Evolutionary conservation across 805 yeast genomes (phyloP), one percentile per base, ranked within the genome.

Genomic region (Lachancea sp.): DNA sequence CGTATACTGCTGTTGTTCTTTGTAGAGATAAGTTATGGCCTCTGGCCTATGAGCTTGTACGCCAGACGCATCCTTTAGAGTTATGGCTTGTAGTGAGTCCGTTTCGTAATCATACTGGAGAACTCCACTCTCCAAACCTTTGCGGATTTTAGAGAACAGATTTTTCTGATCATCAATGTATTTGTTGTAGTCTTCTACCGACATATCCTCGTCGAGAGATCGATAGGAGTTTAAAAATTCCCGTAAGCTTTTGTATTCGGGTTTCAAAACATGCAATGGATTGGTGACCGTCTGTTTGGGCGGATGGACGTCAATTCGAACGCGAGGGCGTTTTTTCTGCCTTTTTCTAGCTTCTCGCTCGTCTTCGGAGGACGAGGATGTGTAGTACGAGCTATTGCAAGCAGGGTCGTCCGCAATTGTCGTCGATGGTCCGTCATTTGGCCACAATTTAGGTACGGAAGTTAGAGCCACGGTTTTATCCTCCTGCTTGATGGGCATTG

Each of bases 191-290:
- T 88, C 95, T 39, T 78, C 81, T 5, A 56, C 48, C 0, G 77
- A 59, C 39, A 81, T 61, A 52, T 82, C 88, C 45, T 82, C 90
- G 29, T 80, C 80, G 13, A 84, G 62, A 0, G 77, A 67, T 45
- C 69, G 73, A 60, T 71, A 85, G 0, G 87, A 78, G n/a, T 64
- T 50, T 27, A 85, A 63, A 49, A 73, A 77, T 1, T 60, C 67
- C 6, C 63, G 66, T 34, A 84, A 51, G 4, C 59, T 50, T 6
- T 51, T 51, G 49, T 61, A 77, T 42, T 69, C 56, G 1, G 85
- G 81, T 6, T 61, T 56, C 0, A 75, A 62, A 4, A 73, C 68
- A 62, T 81, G 85, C 20, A 68, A 64, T 7, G 90, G 89, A 53
- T 82, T 82, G 0, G 84, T 73, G 4, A 81, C 68, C 3, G 72